Base-by-base conservation (phyloP, 257 asterid genomes). In the Dorcoceras hygrometricum region DNA sequence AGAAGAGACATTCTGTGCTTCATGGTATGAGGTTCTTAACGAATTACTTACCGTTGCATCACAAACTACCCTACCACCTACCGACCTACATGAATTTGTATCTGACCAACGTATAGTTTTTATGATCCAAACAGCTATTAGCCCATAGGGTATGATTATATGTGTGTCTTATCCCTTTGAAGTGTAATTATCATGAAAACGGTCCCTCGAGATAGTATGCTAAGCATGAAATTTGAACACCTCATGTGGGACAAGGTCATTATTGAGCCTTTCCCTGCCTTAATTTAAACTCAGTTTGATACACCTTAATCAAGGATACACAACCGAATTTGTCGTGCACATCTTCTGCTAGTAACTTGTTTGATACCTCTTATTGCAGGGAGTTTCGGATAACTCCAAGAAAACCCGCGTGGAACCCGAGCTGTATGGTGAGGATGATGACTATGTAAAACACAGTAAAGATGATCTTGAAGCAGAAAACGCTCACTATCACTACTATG, bases 341-440 rank as follows among this genome's bases (percentile, higher is more conserved):
- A 8, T 34, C 8, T 59, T 54, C 27, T 59, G 22, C 19, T 36
- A 8, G 16, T 57, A 32, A 19, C 23, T 43, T 55, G 19, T 39
- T 56, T 39, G 36, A 36, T 4, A 10, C 18, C 56, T 55, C 57
- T 56, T 64, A 31, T 69, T 66, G 62, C 81, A 71, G 87, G 84
- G 57, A 60, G 34, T 50, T 53, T 43, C 66, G 6, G 82, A 63
- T 60, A 73, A 26, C 55, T 46, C 66, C 69, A 77, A 83, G 84
- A 83, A 72, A 67, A 74, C 46, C 23, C 75, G 75, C 61, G 51
- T 50, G 14, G 79, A 62, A 19, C 0, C 50, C 11, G 64, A 65
- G 27, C 24, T 34, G 11, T 71, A 46, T 4, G 23, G 27, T 1
- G 50, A 68, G 4, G 82, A 69, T 19, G 73, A 74, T 8, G 14